phyloP scores from a whole-genome alignment of 2,329 filamentous ascomycete species.

The Epichloe gansuensis region DNA sequence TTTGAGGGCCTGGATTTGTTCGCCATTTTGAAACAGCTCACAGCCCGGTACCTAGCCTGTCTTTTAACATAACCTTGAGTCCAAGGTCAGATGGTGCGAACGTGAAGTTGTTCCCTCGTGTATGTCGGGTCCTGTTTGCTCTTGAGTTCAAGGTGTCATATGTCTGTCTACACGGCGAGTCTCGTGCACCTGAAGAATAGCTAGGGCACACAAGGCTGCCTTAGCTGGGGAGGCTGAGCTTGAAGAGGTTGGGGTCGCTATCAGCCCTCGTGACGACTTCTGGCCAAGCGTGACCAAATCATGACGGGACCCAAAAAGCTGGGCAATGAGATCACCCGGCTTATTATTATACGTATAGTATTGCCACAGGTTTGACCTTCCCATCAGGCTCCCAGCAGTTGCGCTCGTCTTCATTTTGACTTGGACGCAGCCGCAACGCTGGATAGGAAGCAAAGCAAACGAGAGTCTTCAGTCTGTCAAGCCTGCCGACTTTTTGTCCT shows the following conservation, averaged over 20 bases:
- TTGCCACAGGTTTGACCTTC: neutral
- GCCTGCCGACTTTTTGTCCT: neutral
- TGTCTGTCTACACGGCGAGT: neutral
- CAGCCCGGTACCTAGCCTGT: neutral
- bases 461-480: neutral
- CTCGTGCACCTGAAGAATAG: neutral
- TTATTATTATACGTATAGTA: neutral
- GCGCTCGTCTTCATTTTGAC: neutral
- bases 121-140: neutral
- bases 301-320: neutral
- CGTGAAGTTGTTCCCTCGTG: neutral
- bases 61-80: neutral
- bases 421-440: neutral
- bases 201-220: neutral
- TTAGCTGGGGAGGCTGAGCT: neutral
- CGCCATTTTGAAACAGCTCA: conserved; percentile 12
- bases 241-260: neutral
- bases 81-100: neutral
- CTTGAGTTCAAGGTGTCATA: neutral
- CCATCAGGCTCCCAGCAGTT: neutral
- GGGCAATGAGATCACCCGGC: conserved; percentile 1
- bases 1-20: conserved; percentile 15
- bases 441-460: neutral
- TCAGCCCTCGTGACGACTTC: conserved; percentile 5
- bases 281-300: conserved; percentile 5